Conservation (phyloP, 1,284 basidiomycete genomes). For the Ceratobasidium sp. region DNA sequence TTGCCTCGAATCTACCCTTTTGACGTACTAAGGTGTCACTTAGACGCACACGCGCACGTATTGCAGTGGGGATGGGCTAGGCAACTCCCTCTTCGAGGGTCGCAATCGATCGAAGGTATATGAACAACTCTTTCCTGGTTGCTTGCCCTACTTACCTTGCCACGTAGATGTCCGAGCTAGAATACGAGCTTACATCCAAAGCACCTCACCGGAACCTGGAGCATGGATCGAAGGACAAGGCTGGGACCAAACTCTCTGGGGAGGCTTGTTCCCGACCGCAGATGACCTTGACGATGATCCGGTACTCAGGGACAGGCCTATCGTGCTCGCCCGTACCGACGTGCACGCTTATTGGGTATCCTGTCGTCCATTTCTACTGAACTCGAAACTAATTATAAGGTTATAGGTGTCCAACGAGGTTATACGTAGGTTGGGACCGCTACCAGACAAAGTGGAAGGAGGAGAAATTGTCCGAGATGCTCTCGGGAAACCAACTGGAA, state of each 20-base stretch:
- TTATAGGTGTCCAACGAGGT: slow-evolving; percentile 53
- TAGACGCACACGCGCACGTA: slow-evolving; percentile 86
- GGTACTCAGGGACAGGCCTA: slow-evolving; percentile 71
- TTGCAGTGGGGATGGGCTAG: slow-evolving; percentile 76
- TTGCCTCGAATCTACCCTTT: not conserved
- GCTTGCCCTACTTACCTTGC: not conserved
- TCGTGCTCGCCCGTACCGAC: slow-evolving; percentile 81
- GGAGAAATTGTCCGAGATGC: slow-evolving; percentile 79
- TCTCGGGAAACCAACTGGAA: slow-evolving; percentile 75
- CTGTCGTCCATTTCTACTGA: slow-evolving; percentile 62
- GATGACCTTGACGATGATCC: slow-evolving; percentile 76
- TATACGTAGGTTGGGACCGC: slow-evolving; percentile 68
- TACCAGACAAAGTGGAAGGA: slow-evolving; percentile 73
- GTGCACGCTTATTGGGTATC: slow-evolving; percentile 86
- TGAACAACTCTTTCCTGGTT: not conserved
- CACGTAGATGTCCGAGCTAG: slow-evolving; percentile 5
- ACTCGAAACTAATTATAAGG: not conserved
- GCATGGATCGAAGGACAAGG: slow-evolving; percentile 89
- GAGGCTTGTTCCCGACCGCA: slow-evolving; percentile 79
- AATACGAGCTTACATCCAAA: slow-evolving; percentile 6
- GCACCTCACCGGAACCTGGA: slow-evolving; percentile 16
- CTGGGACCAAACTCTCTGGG: slow-evolving; percentile 87
- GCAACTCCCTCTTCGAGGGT: slow-evolving; percentile 72
- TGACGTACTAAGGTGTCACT: slow-evolving; percentile 2
- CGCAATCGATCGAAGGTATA: slow-evolving; percentile 70